phyloP scores from a whole-genome alignment of 331 rosid species.

The Rosa hybrid region DNA sequence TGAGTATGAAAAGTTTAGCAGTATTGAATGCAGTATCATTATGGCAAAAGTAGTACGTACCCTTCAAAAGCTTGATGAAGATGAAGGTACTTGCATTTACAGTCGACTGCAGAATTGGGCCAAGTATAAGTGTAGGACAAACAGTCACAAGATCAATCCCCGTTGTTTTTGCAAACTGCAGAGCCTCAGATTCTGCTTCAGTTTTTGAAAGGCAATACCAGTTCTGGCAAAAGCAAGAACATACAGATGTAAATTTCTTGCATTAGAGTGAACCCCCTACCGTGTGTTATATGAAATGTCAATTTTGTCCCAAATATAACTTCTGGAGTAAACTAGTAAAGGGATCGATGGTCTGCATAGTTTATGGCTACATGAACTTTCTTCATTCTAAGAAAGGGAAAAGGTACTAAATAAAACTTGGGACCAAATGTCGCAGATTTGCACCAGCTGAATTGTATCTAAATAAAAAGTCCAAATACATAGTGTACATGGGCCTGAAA shows the following conservation, averaged over 20 bases:
- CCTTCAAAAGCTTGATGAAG: slow-evolving; percentile 58
- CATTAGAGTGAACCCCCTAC: too few relatives aligned
- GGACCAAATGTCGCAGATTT: background rate
- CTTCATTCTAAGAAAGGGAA: background rate
- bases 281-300: too few relatives aligned
- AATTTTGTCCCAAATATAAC: too few relatives aligned
- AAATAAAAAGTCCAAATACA: background rate
- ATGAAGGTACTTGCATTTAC: slow-evolving; percentile 62
- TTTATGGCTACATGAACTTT: background rate
- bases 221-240: slow-evolving; percentile 37
- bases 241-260: too few relatives aligned
- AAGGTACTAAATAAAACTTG: background rate
- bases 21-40: background rate
- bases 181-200: slow-evolving; percentile 66
- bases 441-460: background rate
- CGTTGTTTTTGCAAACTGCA: slow-evolving; percentile 47
- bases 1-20: background rate
- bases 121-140: slow-evolving; percentile 59
- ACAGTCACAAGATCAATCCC: slow-evolving; percentile 55
- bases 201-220: slow-evolving; percentile 80
- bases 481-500: background rate
- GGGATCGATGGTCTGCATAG: background rate
- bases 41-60: slow-evolving; percentile 45
- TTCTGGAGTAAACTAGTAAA: background rate
- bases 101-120: slow-evolving; percentile 76